These are phyloP conservation scores for Xylaria flabelliformis DNA, from an alignment of 495 filamentous ascomycete genomes.

Conservation along the genomic window DNA sequence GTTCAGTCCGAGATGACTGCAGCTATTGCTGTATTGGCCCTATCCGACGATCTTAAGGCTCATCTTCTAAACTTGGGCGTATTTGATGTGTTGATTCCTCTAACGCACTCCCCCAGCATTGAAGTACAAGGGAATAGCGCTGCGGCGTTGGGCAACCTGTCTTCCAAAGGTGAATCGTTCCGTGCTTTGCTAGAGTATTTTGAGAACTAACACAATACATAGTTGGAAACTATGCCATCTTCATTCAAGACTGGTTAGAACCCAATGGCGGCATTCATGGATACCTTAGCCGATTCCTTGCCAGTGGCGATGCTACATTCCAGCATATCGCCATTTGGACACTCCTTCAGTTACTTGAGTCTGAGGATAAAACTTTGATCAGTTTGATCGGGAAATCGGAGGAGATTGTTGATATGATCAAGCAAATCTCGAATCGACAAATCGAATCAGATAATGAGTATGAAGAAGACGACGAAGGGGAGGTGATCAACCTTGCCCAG, in stretches of 20 bases:
- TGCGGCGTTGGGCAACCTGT: slow-evolving; percentile 92
- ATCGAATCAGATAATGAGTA: slow-evolving; percentile 91
- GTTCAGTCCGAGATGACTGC: slow-evolving; percentile 99
- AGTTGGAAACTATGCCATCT: slow-evolving; percentile 97
- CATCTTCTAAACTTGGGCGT: slow-evolving; percentile 92
- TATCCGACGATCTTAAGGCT: slow-evolving; percentile 94
- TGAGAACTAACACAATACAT: slow-evolving; percentile 32
- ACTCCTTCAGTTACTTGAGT: slow-evolving; percentile 91
- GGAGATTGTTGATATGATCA: slow-evolving; percentile 89
- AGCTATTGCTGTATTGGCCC: slow-evolving; percentile 93
- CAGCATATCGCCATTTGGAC: slow-evolving; percentile 99
- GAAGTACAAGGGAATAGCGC: slow-evolving; percentile 99
- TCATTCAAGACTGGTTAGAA: slow-evolving; percentile 90
- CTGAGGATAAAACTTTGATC: slow-evolving; percentile 85
- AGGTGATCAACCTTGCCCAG: slow-evolving; percentile 90
- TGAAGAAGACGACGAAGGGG: slow-evolving; percentile 84
- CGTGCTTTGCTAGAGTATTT: slow-evolving; percentile 13
- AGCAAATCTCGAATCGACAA: slow-evolving; percentile 84
- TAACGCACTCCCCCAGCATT: slow-evolving; percentile 93
- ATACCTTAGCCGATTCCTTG: slow-evolving; percentile 90
- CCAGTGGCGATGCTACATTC: slow-evolving; percentile 94
- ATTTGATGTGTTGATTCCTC: slow-evolving; percentile 93
- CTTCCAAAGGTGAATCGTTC: slow-evolving; percentile 81
- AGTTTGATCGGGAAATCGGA: slow-evolving; percentile 84
- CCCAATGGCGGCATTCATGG: slow-evolving; percentile 95